Evolutionary conservation across 163 green algal genomes (phyloP).

Genomic region (Volvox carteri): DNA sequence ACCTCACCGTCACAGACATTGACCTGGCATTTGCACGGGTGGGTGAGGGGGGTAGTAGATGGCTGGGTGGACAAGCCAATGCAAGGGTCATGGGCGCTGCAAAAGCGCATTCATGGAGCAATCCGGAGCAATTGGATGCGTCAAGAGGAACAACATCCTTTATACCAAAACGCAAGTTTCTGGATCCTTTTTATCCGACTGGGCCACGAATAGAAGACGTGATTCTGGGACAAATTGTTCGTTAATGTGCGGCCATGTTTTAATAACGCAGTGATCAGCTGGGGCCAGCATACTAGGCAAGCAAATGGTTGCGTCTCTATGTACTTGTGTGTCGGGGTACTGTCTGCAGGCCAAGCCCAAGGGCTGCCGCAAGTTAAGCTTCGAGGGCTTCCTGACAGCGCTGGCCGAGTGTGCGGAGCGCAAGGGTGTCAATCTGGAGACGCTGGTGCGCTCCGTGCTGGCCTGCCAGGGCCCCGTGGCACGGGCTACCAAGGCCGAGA

Average conservation of each 20-base stretch:
- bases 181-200: too few species aligned
- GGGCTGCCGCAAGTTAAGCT: conserved; percentile 67
- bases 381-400: conserved; percentile 75
- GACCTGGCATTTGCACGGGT: conserved; percentile 75
- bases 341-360: conserved; percentile 67
- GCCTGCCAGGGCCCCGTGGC: conserved; percentile 60
- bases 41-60: too few species aligned
- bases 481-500: conserved; percentile 66
- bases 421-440: conserved; percentile 60
- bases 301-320: neutral
- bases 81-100: too few species aligned
- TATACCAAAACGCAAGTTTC: too few species aligned
- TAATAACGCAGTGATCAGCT: too few species aligned
- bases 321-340: neutral
- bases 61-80: neutral
- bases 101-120: too few species aligned
- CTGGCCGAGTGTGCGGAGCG: conserved; percentile 65
- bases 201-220: too few species aligned
- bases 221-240: too few species aligned
- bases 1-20: conserved; percentile 65
- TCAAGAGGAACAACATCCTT: too few species aligned
- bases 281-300: neutral
- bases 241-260: too few species aligned
- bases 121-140: too few species aligned
- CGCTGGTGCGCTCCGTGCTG: conserved; percentile 62